Evolutionary conservation across 1,284 basidiomycete species (phyloP), one percentile per base, ranked within the genome.

Genomic region (Melampsora medusae): DNA sequence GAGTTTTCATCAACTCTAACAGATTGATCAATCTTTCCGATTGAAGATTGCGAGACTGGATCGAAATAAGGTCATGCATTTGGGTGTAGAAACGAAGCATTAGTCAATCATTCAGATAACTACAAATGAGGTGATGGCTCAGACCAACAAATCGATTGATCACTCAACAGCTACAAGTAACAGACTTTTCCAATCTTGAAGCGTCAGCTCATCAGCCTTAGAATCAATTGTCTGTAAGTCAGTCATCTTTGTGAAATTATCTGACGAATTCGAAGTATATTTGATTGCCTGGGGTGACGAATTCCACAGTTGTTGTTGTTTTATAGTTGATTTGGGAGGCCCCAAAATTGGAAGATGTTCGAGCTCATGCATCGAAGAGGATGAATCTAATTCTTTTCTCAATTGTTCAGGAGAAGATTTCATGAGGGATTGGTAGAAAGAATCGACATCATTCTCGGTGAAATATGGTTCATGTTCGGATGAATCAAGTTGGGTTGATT

Each of bases 371-470:
- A 12, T 10, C 12, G 14, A 14, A 42, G 10, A 12, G 42, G 42
- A 12, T 42, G 42, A 42, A 42, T 42, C 42, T 14, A 42, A 12
- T 42, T 56, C n/a, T 56, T 56, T 56, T 56, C n/a, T 56, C 9
- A 56, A 56, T 28, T 60, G 31, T 19, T 12, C 31, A 22, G 50
- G 65, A 60, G 42, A n/a, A n/a, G 61, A 31, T 28, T 64, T 64
- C 66, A 68, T 68, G n/a, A 75, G 46, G 28, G 56, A 50, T 9
- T 68, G n/a, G 46, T 75, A 75, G 31, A 75, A 75, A 10, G 61
- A 33, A 31, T 64, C 35, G n/a, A 64, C 19, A 9, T 64, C 61
- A n/a, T 19, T n/a, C 4, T 64, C 61, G 25, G 61, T 22, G 61
- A 38, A 64, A 16, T 64, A 33, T 31, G 5, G 61, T 22, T 64